Evolutionary conservation across 768 basidiomycete species (phyloP).

Genomic region (Strobilomyces confusus): DNA sequence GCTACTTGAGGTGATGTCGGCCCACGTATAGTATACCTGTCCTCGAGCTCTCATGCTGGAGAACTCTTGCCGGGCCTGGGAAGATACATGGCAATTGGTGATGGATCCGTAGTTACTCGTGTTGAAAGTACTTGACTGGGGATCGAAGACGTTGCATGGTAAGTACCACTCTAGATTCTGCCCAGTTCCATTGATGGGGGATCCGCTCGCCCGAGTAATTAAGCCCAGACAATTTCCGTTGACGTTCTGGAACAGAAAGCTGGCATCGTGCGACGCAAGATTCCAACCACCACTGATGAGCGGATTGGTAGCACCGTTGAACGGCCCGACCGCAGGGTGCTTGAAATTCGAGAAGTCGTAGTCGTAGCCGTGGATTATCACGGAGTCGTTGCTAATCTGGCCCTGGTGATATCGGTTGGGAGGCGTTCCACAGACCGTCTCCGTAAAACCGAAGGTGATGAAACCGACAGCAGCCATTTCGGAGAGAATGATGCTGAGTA

Average conservation of each 20-base stretch:
- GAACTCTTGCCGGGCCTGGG: conserved; percentile 49
- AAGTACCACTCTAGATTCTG: conserved; percentile 88
- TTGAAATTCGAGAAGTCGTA: conserved; percentile 88
- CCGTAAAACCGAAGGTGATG: conserved; percentile 97
- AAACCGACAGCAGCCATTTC: conserved; percentile 95
- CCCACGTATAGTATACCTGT: conserved; percentile 94
- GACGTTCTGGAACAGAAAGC: conserved; percentile 92
- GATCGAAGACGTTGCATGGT: conserved; percentile 86
- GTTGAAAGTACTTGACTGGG: conserved; percentile 68
- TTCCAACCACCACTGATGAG: conserved; percentile 72
- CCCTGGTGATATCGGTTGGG: conserved; percentile 81
- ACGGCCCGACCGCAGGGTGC: conserved; percentile 68
- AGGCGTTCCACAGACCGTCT: conserved; percentile 87
- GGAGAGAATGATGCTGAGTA: conserved; percentile 71
- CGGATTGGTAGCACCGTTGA: conserved; percentile 82
- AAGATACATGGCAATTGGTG: conserved; percentile 70
- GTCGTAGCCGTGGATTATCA: conserved; percentile 92
- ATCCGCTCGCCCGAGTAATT: conserved; percentile 67
- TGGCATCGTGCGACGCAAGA: conserved; percentile 83
- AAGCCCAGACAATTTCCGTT: conserved; percentile 78
- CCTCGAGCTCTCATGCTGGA: conserved; percentile 55
- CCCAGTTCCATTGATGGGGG: conserved; percentile 64
- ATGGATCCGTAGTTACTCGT: conserved; percentile 59
- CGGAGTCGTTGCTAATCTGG: conserved; percentile 67
- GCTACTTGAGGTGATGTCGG: conserved; percentile 60